phyloP scores from a whole-genome alignment of 2,329 filamentous ascomycete genomes.

The Trichoderma sp. region DNA sequence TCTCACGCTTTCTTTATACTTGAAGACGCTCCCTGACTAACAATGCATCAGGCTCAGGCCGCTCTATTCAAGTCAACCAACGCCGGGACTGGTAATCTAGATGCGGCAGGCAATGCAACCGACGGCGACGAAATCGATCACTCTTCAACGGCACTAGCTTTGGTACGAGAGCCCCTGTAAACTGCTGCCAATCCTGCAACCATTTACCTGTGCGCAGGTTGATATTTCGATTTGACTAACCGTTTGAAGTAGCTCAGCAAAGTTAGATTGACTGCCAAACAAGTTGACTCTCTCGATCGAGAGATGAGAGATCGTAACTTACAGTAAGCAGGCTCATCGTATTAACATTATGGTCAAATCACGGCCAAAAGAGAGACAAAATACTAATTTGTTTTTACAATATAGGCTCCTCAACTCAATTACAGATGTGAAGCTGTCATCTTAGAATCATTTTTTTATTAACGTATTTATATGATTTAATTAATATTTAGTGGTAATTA shows the following conservation, averaged over 20 bases:
- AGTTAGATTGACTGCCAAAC: conserved; percentile 49
- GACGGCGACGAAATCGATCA: conserved; percentile 63
- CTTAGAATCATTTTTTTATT: neutral
- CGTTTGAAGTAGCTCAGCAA: conserved; percentile 44
- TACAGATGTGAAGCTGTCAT: conserved; percentile 26
- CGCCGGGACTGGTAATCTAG: conserved; percentile 54
- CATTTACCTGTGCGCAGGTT: conserved; percentile 28
- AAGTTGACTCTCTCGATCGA: conserved; percentile 56
- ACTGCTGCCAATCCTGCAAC: conserved; percentile 36
- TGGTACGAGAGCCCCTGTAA: conserved; percentile 61
- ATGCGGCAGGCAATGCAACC: conserved; percentile 43
- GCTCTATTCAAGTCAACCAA: conserved; percentile 50
- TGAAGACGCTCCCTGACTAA: neutral
- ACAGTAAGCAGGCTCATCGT: conserved; percentile 37
- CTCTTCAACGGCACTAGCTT: conserved; percentile 66
- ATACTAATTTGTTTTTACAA: neutral
- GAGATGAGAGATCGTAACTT: conserved; percentile 59
- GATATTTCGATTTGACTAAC: conserved; percentile 31
- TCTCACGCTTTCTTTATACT: neutral
- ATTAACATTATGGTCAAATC: neutral
- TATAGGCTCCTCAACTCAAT: conserved; percentile 27
- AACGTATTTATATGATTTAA: conserved; percentile 15
- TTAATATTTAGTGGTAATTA: conserved; percentile 25
- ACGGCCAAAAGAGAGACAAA: neutral
- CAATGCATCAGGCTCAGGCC: conserved; percentile 46